Evolutionary conservation across 805 yeast species (phyloP).

Genomic region (Barnettozyma sucrosica): DNA sequence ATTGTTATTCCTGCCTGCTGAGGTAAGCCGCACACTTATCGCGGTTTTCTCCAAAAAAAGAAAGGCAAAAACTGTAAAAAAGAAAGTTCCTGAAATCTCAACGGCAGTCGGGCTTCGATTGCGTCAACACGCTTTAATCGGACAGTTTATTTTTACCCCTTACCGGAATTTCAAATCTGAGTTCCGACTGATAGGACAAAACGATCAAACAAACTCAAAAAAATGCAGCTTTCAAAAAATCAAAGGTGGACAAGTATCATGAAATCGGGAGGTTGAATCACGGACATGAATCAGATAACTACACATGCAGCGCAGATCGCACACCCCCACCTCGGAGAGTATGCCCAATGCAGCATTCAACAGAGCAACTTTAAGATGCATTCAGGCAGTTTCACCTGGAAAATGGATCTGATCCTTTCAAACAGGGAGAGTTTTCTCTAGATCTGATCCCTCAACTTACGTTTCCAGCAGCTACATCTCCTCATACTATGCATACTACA

Average conservation of each 20-base stretch:
- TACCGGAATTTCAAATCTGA: background rate
- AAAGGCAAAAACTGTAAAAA: no score
- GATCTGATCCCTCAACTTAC: background rate
- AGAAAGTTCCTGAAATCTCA: background rate
- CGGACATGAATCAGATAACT: no score
- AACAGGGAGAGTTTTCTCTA: background rate
- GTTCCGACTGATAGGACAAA: background rate
- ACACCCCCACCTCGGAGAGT: no score
- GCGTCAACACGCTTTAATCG: background rate
- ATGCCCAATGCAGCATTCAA: no score
- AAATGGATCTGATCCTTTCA: background rate
- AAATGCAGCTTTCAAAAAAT: no score
- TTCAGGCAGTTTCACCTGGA: no score
- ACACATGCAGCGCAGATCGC: background rate
- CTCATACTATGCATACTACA: background rate
- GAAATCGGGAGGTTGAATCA: background rate
- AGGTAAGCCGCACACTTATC: no score
- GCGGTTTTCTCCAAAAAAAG: no score
- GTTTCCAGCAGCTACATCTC: background rate
- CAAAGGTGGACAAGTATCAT: background rate
- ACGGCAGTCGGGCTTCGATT: background rate
- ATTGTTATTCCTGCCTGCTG: no score
- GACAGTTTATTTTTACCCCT: background rate
- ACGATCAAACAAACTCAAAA: background rate
- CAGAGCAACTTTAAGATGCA: no score